Conservation (phyloP, 2,329 filamentous ascomycete genomes). For the Zopfia rhizophila region DNA sequence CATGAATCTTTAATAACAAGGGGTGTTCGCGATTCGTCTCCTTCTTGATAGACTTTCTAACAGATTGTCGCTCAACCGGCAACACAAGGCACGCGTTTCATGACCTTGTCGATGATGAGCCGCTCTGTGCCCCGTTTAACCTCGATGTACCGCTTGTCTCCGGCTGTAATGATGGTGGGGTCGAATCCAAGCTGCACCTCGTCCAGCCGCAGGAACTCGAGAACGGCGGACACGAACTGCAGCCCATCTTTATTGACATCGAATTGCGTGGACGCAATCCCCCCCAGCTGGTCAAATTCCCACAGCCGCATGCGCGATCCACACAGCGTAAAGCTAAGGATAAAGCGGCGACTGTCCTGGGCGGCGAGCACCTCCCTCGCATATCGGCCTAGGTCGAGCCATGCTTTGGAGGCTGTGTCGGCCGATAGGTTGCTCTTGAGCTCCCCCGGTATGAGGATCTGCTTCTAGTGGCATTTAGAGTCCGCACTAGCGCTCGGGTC, state of each 20-base stretch:
- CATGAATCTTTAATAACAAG: conserved; percentile 61
- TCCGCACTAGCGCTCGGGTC: conserved; percentile 24
- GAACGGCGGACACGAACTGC: conserved; percentile 54
- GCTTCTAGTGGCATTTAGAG: conserved; percentile 47
- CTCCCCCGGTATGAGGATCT: conserved; percentile 59
- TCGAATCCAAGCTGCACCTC: conserved; percentile 57
- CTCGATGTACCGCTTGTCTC: conserved; percentile 51
- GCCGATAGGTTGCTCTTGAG: conserved; percentile 58
- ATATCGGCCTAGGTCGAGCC: conserved; percentile 56
- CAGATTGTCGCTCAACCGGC: conserved; percentile 30
- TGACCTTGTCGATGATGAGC: conserved; percentile 27
- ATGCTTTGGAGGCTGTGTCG: conserved; percentile 48
- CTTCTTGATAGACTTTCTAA: conserved; percentile 50
- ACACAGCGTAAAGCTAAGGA: conserved; percentile 61
- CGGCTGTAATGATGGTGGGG: conserved; percentile 51
- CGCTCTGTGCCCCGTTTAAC: conserved; percentile 49
- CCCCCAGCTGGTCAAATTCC: conserved; percentile 60
- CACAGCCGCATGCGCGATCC: conserved; percentile 59
- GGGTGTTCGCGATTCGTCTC: conserved; percentile 33
- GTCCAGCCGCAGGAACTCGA: conserved; percentile 57
- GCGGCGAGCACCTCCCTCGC: conserved; percentile 56
- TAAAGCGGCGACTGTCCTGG: conserved; percentile 47
- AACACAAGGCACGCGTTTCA: conserved; percentile 25
- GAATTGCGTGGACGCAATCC: conserved; percentile 58
- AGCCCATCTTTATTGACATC: conserved; percentile 58